Percentiles rank a stretch among this genome's conserved stretches.
These are phyloP conservation scores for Phaffia australis DNA, from an alignment of 768 basidiomycete species.

Conservation along the genomic window DNA sequence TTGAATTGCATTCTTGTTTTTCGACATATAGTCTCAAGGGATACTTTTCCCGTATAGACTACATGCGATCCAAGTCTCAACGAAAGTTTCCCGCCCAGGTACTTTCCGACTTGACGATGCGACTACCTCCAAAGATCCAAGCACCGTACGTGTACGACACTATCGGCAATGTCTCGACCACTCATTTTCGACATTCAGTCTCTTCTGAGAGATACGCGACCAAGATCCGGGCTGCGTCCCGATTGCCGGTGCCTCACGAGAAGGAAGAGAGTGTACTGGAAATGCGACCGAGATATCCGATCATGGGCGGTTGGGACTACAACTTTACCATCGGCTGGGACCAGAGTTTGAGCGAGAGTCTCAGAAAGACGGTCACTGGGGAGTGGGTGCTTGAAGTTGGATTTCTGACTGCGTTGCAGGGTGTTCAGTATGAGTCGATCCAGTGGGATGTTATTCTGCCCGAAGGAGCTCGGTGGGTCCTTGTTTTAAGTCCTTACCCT, in stretches of 20 bases:
- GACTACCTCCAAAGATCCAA: constrained; percentile 70
- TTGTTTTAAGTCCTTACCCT: not conserved
- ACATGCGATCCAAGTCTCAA: constrained; percentile 66
- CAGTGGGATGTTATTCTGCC: constrained; percentile 73
- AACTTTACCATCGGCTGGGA: constrained; percentile 91
- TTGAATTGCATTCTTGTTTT: not conserved
- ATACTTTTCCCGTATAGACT: constrained; percentile 82
- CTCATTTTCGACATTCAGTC: constrained; percentile 50
- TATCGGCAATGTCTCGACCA: constrained; percentile 94
- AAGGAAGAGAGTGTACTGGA: constrained; percentile 56
- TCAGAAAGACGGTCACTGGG: constrained; percentile 53
- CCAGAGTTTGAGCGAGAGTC: constrained; percentile 53
- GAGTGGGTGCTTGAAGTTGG: constrained; percentile 71
- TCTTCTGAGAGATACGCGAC: constrained; percentile 15
- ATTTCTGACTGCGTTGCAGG: constrained; percentile 69
- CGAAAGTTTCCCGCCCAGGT: constrained; percentile 49
- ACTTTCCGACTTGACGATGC: constrained; percentile 59
- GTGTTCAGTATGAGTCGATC: constrained; percentile 67
- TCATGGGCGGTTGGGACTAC: constrained; percentile 97
- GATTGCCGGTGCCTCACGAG: constrained; percentile 4
- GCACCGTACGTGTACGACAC: constrained; percentile 81
- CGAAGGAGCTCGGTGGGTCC: constrained; percentile 83
- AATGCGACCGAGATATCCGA: constrained; percentile 75
- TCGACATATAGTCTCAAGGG: constrained; percentile 63
- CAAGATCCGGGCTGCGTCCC: constrained; percentile 23